phyloP scores from a whole-genome alignment of 164 flowering plant species.

The Nelumbo lutea region DNA sequence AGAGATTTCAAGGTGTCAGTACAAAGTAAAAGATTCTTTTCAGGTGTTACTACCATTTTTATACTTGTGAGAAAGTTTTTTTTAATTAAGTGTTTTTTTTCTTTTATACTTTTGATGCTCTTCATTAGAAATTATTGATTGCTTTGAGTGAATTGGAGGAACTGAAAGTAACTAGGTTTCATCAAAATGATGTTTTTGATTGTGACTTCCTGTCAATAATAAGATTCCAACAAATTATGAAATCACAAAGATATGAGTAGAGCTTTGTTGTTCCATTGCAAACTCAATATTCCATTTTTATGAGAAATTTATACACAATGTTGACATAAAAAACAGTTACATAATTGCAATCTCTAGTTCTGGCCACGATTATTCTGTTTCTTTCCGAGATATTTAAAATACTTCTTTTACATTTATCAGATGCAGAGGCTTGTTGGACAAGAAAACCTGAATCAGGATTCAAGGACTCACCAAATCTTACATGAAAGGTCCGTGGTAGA shows the following conservation, averaged over 20 bases:
- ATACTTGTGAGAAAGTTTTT: background rate
- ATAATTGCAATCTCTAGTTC: background rate
- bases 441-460: conserved; percentile 25
- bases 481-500: conserved; percentile 33
- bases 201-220: conserved; percentile 35
- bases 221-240: conserved; percentile 25
- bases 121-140: conserved; percentile 49
- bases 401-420: conserved; percentile 28
- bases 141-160: conserved; percentile 72
- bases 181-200: conserved; percentile 21
- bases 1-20: conserved; percentile 53
- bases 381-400: too few species aligned
- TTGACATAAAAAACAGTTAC: too few species aligned
- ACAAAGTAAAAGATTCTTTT: conserved; percentile 42
- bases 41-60: conserved; percentile 35
- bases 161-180: conserved; percentile 37
- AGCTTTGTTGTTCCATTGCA: background rate
- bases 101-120: conserved; percentile 11
- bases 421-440: conserved; percentile 24
- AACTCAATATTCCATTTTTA: background rate
- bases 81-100: background rate
- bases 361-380: background rate
- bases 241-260: conserved; percentile 41
- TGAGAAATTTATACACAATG: too few species aligned
- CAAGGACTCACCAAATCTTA: conserved; percentile 28